phyloP scores from a whole-genome alignment of 805 yeast genomes.

The Saccharomycopsis sp. region DNA sequence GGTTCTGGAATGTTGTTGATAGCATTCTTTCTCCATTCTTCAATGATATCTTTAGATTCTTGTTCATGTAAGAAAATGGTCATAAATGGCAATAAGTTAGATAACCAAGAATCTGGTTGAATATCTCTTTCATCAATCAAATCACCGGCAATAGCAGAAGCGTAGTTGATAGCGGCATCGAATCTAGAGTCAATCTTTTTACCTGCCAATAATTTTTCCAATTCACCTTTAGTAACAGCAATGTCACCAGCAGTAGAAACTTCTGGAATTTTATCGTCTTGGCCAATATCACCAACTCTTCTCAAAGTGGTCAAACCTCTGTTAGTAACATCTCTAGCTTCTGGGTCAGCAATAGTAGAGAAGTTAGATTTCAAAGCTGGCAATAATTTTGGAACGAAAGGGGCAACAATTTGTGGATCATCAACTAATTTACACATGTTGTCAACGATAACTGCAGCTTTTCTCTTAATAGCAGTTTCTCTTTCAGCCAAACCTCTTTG shows the following conservation, averaged over 20 bases:
- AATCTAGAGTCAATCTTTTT: constrained; percentile 64
- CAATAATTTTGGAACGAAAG: constrained; percentile 90
- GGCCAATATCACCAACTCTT: constrained; percentile 98
- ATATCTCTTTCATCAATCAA: constrained; percentile 96
- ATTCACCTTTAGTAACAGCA: constrained; percentile 75
- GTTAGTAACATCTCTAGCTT: constrained; percentile 96
- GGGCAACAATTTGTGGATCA: constrained; percentile 99
- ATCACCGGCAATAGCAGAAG: constrained; percentile 97
- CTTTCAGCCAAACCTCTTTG: constrained; percentile 99
- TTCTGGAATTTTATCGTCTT: constrained; percentile 87
- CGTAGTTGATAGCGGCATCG: constrained; percentile 67
- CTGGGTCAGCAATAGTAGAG: constrained; percentile 98
- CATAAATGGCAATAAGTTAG: constrained; percentile 85
- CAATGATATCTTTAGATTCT: constrained; percentile 84
- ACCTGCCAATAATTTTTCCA: constrained; percentile 63
- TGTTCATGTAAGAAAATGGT: constrained; percentile 93
- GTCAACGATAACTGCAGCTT: constrained; percentile 98
- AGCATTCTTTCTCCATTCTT: constrained; percentile 92
- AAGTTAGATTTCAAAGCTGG: constrained; percentile 95
- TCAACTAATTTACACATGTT: constrained; percentile 99
- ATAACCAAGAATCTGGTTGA: constrained; percentile 88
- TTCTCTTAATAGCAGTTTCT: constrained; percentile 99
- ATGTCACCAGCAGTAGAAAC: constrained; percentile 98
- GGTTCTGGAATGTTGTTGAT: constrained; percentile 97
- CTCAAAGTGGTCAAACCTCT: constrained; percentile 96